Evolutionary conservation across 345 rosid species (phyloP).

Genomic region (Xanthoceras sorbifolium): DNA sequence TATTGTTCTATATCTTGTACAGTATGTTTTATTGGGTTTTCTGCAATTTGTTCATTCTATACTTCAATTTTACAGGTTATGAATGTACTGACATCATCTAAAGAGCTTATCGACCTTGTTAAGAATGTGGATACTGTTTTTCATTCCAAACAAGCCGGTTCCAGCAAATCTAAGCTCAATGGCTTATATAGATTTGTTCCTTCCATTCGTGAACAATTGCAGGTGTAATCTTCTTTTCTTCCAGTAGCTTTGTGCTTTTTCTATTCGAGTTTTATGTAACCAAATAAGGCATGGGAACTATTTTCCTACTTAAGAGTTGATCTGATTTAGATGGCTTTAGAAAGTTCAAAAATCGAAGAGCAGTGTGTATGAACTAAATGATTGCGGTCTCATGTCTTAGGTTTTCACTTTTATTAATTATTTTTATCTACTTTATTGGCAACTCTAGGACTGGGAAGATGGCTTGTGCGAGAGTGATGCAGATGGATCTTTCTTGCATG

Average conservation of each 20-base stretch:
- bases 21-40: not conserved
- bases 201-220: constrained; percentile 70
- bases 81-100: constrained; percentile 65
- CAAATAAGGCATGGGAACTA: not conserved
- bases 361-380: not conserved
- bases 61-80: constrained; percentile 53
- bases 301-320: not conserved
- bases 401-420: not conserved
- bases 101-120: constrained; percentile 64
- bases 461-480: constrained; percentile 84
- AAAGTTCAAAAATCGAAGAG: not conserved
- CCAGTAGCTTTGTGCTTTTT: not conserved
- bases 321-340: not conserved
- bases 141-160: constrained; percentile 61
- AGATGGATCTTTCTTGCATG: constrained; percentile 90
- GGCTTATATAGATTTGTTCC: constrained; percentile 60
- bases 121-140: constrained; percentile 64
- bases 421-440: constrained; percentile 19
- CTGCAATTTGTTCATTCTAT: not conserved
- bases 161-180: constrained; percentile 48
- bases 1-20: not conserved
- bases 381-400: not conserved
- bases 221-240: constrained; percentile 39
- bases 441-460: constrained; percentile 88
- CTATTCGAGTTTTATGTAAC: not conserved